phyloP scores from a whole-genome alignment of 495 filamentous ascomycete species.

The Podospora pseudoanserina region DNA sequence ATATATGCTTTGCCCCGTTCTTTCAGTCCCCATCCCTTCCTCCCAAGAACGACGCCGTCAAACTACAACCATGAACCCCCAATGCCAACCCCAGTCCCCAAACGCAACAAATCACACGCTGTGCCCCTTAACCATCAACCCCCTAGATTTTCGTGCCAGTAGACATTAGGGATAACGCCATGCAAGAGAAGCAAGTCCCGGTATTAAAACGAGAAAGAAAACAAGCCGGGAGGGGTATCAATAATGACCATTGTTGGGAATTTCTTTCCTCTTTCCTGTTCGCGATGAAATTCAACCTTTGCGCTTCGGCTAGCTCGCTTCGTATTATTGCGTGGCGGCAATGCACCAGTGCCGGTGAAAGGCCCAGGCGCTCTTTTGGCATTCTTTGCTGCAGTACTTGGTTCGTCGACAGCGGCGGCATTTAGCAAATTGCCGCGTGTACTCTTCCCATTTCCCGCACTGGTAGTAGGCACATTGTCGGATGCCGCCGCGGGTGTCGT shows the following conservation, averaged over 20 bases:
- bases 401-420: conserved; percentile 93
- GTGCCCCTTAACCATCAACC: not conserved
- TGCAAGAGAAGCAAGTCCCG: not conserved
- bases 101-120: conserved; percentile 2
- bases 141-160: conserved; percentile 4
- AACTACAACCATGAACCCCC: not conserved
- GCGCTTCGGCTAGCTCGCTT: not conserved
- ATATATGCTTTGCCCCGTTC: not conserved
- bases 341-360: conserved; percentile 98
- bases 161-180: conserved; percentile 10
- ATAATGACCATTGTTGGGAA: conserved; percentile 25
- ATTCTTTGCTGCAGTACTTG: conserved; percentile 99
- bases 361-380: conserved; percentile 97
- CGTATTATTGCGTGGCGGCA: conserved; percentile 55
- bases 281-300: not conserved
- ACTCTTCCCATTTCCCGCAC: conserved; percentile 97
- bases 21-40: not conserved
- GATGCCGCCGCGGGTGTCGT: conserved; percentile 88
- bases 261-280: not conserved
- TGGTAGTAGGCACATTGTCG: conserved; percentile 96
- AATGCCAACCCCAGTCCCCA: not conserved
- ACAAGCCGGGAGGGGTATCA: conserved; percentile 34
- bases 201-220: not conserved
- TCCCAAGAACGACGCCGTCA: not conserved
- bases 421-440: conserved; percentile 93